Evolutionary conservation across 2,329 filamentous ascomycete species (phyloP).

Genomic region (Cercospora sesami): DNA sequence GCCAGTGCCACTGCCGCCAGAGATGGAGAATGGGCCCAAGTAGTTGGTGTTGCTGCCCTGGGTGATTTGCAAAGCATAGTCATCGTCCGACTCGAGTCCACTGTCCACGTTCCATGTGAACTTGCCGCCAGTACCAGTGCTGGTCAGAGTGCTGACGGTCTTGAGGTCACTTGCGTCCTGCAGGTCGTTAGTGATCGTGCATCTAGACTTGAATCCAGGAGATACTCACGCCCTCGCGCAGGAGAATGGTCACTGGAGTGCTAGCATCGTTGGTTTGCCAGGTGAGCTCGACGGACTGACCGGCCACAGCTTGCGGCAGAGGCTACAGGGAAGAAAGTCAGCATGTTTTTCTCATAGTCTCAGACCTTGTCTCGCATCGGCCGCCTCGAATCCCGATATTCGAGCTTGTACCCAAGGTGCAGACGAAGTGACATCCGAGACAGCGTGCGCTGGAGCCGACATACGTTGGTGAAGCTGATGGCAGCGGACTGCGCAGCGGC

Average conservation of each 20-base stretch:
- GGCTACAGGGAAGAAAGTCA: background rate
- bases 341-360: background rate
- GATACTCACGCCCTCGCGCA: slow-evolving; percentile 51
- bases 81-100: slow-evolving; percentile 44
- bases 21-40: slow-evolving; percentile 53
- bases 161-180: slow-evolving; percentile 48
- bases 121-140: slow-evolving; percentile 26
- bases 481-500: slow-evolving; percentile 49
- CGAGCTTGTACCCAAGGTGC: background rate
- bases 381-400: background rate
- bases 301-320: slow-evolving; percentile 49
- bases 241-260: slow-evolving; percentile 55
- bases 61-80: slow-evolving; percentile 62
- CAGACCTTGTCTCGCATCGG: background rate
- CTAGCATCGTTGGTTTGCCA: slow-evolving; percentile 32
- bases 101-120: slow-evolving; percentile 53
- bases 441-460: background rate
- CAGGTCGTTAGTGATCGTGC: background rate
- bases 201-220: background rate
- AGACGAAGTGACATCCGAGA: background rate
- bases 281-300: slow-evolving; percentile 41
- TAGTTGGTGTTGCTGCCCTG: slow-evolving; percentile 58
- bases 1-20: slow-evolving; percentile 35
- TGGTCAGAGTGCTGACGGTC: slow-evolving; percentile 45
- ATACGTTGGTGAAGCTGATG: slow-evolving; percentile 55